A percentile compares a stretch with the other conserved stretches of the same genome.
These are phyloP conservation scores for Coemansia biformis DNA, from an alignment of 192 early-diverging fungal genomes.

Conservation along the genomic window DNA sequence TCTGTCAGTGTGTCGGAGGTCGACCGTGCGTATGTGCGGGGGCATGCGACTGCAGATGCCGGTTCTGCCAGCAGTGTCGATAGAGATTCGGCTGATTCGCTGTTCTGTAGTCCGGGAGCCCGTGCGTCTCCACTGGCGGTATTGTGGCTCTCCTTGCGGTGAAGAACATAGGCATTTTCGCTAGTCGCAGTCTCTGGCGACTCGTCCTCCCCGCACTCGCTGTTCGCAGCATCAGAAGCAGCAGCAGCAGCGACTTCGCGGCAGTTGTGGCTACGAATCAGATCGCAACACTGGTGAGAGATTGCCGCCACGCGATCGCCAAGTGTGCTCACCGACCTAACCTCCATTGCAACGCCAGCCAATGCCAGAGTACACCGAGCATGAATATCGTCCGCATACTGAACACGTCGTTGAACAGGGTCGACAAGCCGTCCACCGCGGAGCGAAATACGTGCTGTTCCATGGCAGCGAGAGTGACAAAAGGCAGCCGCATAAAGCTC, in stretches of 20 bases:
- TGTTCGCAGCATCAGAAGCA: no score
- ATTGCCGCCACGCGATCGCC: constrained; percentile 23
- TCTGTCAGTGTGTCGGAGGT: constrained; percentile 14
- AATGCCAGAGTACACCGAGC: constrained; percentile 22
- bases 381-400: constrained; percentile 37
- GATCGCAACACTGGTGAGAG: constrained; percentile 22
- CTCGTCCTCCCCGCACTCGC: no score
- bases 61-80: constrained; percentile 10
- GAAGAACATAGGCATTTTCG: no score
- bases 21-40: constrained; percentile 9
- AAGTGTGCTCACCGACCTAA: constrained; percentile 6
- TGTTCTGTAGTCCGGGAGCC: not conserved
- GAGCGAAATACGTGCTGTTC: constrained; percentile 27
- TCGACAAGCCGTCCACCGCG: constrained; percentile 37
- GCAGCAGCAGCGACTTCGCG: not conserved
- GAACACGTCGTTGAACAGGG: constrained; percentile 32
- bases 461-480: constrained; percentile 29
- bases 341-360: constrained; percentile 3
- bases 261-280: not conserved
- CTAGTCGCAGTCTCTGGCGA: no score
- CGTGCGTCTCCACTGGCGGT: no score
- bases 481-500: constrained; percentile 29
- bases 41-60: not conserved
- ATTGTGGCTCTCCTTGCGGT: no score
- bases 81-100: constrained; percentile 17